Base-by-base conservation (phyloP, 768 basidiomycete genomes). In the Boletus sensibilis region DNA sequence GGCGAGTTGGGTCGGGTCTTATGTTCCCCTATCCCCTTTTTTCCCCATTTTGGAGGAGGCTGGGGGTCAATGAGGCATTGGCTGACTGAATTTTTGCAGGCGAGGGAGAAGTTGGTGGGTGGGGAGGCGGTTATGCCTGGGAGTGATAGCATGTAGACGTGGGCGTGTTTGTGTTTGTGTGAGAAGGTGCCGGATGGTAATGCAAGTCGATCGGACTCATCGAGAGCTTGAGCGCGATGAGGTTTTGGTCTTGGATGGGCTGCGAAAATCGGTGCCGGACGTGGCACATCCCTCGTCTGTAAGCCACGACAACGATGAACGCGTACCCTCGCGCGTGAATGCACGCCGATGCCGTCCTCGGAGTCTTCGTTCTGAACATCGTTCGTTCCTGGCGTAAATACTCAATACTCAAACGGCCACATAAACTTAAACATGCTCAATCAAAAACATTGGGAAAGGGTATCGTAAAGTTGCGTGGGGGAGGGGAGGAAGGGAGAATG, bases 1-100 rank as follows among this genome's bases (percentile, higher is more conserved):
- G 78, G 88, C 84, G 51, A 40, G 53, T 50, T n/a, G 11, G 6
- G 14, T 46, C 13, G 11, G 13, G 16, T 27, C 43, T 29, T 11
- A 16, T 29, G 29, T 41, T 29, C 12, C 27, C 13, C 12, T 13
- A 12, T 5, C 5, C 4, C 46, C 9, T 20, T 21, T 16, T n/a
- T 42, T 23, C 31, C 31, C 21, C 16, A 2, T 11, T 18, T n/a
- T 8, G 27, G 3, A 23, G 41, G 16, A 2, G 20, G 18, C 18
- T 27, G 18, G 20, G 21, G 11, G 10, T 6, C 5, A 25, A n/a
- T 20, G 42, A 47, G 16, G n/a, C n/a, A 12, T 20, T 20, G 18
- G 35, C 45, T 46, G 18, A 56, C 31, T 20, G 10, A 12, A 13
- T 41, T 50, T 12, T 33, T 11, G 9, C 25, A 79, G 77, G 72